Evolutionary conservation across 768 basidiomycete species (phyloP).

Genomic region (Boletus huronensis): DNA sequence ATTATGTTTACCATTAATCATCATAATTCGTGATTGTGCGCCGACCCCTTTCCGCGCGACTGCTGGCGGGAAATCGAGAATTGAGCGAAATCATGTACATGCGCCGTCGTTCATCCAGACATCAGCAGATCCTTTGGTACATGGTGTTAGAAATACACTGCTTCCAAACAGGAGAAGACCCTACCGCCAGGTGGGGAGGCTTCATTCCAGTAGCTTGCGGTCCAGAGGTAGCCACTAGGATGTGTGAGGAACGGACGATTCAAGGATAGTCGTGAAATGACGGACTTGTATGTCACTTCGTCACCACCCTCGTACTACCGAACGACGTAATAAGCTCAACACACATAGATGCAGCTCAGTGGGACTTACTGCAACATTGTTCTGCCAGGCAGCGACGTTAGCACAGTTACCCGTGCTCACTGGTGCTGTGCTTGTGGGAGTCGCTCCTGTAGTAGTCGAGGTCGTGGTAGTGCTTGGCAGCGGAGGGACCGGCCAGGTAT

Average conservation of each 20-base stretch:
- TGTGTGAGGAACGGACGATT: not conserved
- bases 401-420: not conserved
- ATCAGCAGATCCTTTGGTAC: not conserved
- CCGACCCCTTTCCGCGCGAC: too few species aligned
- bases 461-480: not conserved
- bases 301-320: not conserved
- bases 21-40: too few species aligned
- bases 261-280: not conserved
- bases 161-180: not conserved
- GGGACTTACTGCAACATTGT: not conserved
- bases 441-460: not conserved
- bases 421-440: not conserved
- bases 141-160: not conserved
- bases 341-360: not conserved
- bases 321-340: not conserved
- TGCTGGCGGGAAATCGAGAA: too few species aligned
- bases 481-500: not conserved
- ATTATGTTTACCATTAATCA: too few species aligned
- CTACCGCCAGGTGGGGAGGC: not conserved
- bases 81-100: too few species aligned
- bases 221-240: constrained; percentile 2
- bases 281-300: not conserved
- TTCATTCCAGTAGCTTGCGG: constrained; percentile 4
- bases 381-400: not conserved
- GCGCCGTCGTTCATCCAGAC: not conserved